Base-by-base conservation (phyloP, 140 eudicot species). In the Ambrosia hybrid region DNA sequence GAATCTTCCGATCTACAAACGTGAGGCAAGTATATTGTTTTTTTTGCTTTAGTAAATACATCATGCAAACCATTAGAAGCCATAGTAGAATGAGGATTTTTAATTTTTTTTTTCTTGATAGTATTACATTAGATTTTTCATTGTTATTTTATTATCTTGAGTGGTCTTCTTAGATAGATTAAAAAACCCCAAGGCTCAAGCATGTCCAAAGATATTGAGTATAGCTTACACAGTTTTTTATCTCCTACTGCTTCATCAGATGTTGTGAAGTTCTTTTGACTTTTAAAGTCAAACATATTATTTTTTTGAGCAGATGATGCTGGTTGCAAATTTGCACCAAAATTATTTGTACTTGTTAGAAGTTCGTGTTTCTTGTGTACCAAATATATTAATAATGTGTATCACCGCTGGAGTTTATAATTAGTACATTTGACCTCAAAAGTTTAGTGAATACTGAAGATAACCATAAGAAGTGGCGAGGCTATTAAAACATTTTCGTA, bases 1-100 rank as follows among this genome's bases (percentile, higher is more conserved):
- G 52, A 21, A 21, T 21, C 30, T 21, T 21, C 30, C 67, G 48
- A 61, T 69, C 66, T 51, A 51, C 64, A 43, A 60, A 67, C 16
- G 6, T 0, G 70, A 66, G 65, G 57, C 78, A 72, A 65, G 78
- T 72, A 57, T 38, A 14, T 34, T 10, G 17, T n/a, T 4, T 26
- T 38, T 70, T 78, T 48, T 71, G 73, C 49, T 56, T 45, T 58
- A 9, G 78, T 72, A 72, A 73, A 78, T 73, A 68, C 51, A 17
- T 72, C 55, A 36, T 39, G 48, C 39, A 69, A 16, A 38, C 57
- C 34, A 16, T 21, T 21, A 9, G 48, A 77, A 30, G 61, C 34
- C 68, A 53, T 65, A 63, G 52, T 52, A 63, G 70, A 64, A 52
- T 5, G 58, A 64, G 46, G 64, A 21, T 21, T 21, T 48, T n/a